Evolutionary conservation across 768 basidiomycete genomes (phyloP).

Genomic region (Dioszegia crocea): DNA sequence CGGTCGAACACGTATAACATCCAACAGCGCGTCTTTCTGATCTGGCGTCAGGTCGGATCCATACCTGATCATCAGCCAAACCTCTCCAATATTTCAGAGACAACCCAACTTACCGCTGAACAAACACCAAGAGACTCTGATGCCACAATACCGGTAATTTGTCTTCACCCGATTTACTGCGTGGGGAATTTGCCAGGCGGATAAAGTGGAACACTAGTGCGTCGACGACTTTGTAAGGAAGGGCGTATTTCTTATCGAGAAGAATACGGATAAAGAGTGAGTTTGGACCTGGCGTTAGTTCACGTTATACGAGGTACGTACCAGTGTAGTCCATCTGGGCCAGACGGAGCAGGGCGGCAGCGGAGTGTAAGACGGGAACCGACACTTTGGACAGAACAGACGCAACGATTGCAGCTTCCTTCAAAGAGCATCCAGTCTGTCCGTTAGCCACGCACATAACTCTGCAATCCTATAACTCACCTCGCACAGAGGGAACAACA

Average conservation of each 20-base stretch:
- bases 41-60: slow-evolving; percentile 90
- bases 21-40: slow-evolving; percentile 94
- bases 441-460: not conserved
- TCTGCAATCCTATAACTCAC: slow-evolving; percentile 53
- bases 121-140: slow-evolving; percentile 89
- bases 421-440: slow-evolving; percentile 77
- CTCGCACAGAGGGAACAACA: slow-evolving; percentile 90
- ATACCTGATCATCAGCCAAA: slow-evolving; percentile 59
- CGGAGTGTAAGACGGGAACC: slow-evolving; percentile 93
- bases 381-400: slow-evolving; percentile 86
- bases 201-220: slow-evolving; percentile 98
- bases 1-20: slow-evolving; percentile 77
- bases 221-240: slow-evolving; percentile 97
- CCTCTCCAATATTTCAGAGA: too few species aligned
- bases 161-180: slow-evolving; percentile 64
- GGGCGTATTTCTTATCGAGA: slow-evolving; percentile 93
- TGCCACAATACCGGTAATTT: slow-evolving; percentile 98
- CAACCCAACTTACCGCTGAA: slow-evolving; percentile 67
- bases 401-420: slow-evolving; percentile 89
- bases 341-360: slow-evolving; percentile 86
- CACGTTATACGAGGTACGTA: slow-evolving; percentile 39
- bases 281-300: slow-evolving; percentile 62
- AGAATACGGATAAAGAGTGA: slow-evolving; percentile 95
- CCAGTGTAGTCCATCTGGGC: slow-evolving; percentile 96
- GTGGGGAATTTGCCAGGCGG: slow-evolving; percentile 77